These are phyloP conservation scores for Coniochaeta sp. DNA, from an alignment of 2,329 filamentous ascomycete genomes.

Conservation along the genomic window DNA sequence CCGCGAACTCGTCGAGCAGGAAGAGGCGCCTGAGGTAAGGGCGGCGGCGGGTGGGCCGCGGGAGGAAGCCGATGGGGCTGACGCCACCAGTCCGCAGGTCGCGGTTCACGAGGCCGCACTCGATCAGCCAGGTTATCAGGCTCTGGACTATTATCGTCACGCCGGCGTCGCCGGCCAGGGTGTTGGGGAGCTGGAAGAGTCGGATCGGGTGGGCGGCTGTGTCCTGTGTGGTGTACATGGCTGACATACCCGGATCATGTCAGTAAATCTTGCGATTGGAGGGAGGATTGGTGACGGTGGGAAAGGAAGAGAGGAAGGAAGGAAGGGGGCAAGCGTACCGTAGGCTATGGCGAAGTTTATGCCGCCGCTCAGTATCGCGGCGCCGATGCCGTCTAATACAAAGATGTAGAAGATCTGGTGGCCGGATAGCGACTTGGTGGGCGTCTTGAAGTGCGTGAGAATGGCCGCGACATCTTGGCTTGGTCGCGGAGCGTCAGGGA, in stretches of 20 bases:
- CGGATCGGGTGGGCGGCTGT: slow-evolving; percentile 28
- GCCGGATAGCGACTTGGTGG: slow-evolving; percentile 29
- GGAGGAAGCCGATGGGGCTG: slow-evolving; percentile 36
- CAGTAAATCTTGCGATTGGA: too few relatives aligned
- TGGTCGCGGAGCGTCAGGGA: not conserved
- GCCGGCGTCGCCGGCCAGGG: slow-evolving; percentile 39
- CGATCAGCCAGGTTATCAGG: slow-evolving; percentile 43
- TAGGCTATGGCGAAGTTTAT: slow-evolving; percentile 47
- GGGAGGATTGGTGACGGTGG: not conserved
- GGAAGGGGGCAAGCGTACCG: slow-evolving; percentile 22
- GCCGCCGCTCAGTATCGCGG: slow-evolving; percentile 36
- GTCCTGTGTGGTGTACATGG: slow-evolving; percentile 37
- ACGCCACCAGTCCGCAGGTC: slow-evolving; percentile 37
- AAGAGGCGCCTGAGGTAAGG: slow-evolving; percentile 33
- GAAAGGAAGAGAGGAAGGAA: not conserved
- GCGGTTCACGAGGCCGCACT: slow-evolving; percentile 36
- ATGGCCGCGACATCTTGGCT: not conserved
- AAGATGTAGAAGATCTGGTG: slow-evolving; percentile 43
- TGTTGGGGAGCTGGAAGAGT: slow-evolving; percentile 42
- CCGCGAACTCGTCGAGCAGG: slow-evolving; percentile 22
- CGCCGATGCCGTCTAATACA: slow-evolving; percentile 36
- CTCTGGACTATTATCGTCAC: slow-evolving; percentile 44
- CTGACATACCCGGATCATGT: slow-evolving; percentile 17
- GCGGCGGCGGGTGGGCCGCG: slow-evolving; percentile 21
- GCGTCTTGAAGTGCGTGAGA: slow-evolving; percentile 10